Percentiles rank a stretch among this genome's conserved stretches.
Conservation (phyloP, 495 filamentous ascomycete species). For the Trichoderma erinaceum region DNA sequence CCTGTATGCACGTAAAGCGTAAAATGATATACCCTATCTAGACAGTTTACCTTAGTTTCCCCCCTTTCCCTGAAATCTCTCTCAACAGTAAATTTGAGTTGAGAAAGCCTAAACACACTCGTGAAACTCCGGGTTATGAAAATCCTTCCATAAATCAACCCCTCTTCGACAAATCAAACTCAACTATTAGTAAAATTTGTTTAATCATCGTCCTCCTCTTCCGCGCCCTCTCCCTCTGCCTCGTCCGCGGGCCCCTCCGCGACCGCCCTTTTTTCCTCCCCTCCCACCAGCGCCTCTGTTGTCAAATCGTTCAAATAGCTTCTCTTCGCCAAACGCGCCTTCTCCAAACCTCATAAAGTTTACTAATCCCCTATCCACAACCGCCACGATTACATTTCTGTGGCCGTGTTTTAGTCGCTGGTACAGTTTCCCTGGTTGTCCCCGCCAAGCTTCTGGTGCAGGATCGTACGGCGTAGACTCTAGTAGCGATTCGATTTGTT, state of each 20-base stretch:
- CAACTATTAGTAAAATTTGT: neutral
- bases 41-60: too few species aligned
- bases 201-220: neutral
- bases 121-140: too few species aligned
- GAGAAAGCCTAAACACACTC: too few species aligned
- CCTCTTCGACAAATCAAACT: neutral
- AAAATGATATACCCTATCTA: too few species aligned
- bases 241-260: slow-evolving; percentile 21
- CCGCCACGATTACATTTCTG: slow-evolving; percentile 74
- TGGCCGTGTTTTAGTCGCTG: slow-evolving; percentile 75
- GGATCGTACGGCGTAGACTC: slow-evolving; percentile 57
- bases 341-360: slow-evolving; percentile 80
- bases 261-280: slow-evolving; percentile 37
- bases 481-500: slow-evolving; percentile 63
- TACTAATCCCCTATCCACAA: slow-evolving; percentile 83
- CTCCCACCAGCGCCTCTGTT: slow-evolving; percentile 35
- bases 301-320: slow-evolving; percentile 53
- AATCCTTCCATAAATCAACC: too few species aligned
- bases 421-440: slow-evolving; percentile 45
- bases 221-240: slow-evolving; percentile 15
- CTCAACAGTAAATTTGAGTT: too few species aligned
- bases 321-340: slow-evolving; percentile 71
- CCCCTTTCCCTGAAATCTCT: too few species aligned
- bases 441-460: slow-evolving; percentile 45
- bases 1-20: too few species aligned